A percentile compares a stretch with the other conserved stretches of the same genome.
phyloP scores from a whole-genome alignment of 2,329 filamentous ascomycete species.

The Aspergillus calidoustus region DNA sequence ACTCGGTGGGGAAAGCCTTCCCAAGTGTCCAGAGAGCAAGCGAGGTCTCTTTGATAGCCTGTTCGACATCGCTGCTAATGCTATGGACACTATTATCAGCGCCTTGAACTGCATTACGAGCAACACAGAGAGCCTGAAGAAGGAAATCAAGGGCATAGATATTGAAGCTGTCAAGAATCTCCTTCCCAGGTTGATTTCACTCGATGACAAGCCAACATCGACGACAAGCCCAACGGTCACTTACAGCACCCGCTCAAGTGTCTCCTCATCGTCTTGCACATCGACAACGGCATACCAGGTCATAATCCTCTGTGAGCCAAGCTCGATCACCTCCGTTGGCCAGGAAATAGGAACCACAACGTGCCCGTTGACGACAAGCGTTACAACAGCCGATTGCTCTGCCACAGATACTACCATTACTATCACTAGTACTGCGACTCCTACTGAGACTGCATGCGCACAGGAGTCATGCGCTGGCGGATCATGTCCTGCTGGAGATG shows the following conservation, averaged over 20 bases:
- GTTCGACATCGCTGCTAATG: too few relatives aligned
- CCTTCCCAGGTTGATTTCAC: too few relatives aligned
- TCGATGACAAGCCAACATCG: too few relatives aligned
- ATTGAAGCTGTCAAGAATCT: background rate
- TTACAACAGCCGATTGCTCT: constrained; percentile 7
- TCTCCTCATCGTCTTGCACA: constrained; percentile 4
- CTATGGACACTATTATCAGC: too few relatives aligned
- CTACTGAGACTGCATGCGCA: background rate
- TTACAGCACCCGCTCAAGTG: too few relatives aligned
- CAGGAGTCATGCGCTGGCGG: background rate
- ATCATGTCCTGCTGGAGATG: background rate
- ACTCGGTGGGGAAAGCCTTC: too few relatives aligned
- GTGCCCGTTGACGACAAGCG: constrained; percentile 1
- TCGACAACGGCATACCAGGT: constrained; percentile 4
- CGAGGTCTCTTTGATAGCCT: too few relatives aligned
- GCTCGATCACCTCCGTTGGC: background rate
- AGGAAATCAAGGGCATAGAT: background rate
- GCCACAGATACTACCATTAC: constrained; percentile 10
- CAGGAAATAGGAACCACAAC: constrained; percentile 1
- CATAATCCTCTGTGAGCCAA: constrained; percentile 4
- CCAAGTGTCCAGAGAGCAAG: too few relatives aligned
- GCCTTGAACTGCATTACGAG: too few relatives aligned
- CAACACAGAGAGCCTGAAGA: background rate
- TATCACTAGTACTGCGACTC: background rate
- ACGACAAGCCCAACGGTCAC: too few relatives aligned